A percentile compares a stretch with the other conserved stretches of the same genome.
Evolutionary conservation across 192 early-diverging fungal genomes (phyloP).

Genomic region (Podila epigama): DNA sequence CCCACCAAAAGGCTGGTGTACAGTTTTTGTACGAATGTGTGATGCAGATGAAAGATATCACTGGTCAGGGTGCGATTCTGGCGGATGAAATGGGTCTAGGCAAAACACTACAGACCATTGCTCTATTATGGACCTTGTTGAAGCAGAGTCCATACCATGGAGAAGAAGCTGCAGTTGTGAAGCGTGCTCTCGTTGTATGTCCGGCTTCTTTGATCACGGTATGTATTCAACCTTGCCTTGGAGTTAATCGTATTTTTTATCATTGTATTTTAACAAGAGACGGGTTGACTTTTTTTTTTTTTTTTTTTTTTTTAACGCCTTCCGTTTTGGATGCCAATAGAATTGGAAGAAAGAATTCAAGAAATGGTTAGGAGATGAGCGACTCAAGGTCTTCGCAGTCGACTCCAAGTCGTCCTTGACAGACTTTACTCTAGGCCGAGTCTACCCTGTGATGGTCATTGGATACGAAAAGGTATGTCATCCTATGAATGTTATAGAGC

Average conservation of each 20-base stretch:
- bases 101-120: constrained; percentile 73
- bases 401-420: constrained; percentile 51
- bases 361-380: constrained; percentile 61
- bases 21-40: constrained; percentile 59
- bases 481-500: neutral
- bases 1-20: constrained; percentile 57
- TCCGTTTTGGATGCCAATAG: too few species aligned
- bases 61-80: constrained; percentile 77
- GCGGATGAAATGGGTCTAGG: constrained; percentile 75
- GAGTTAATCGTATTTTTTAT: too few species aligned
- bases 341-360: constrained; percentile 64
- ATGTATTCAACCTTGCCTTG: neutral
- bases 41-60: constrained; percentile 66
- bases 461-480: constrained; percentile 55
- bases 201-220: constrained; percentile 54
- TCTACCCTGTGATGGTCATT: constrained; percentile 58
- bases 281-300: neutral
- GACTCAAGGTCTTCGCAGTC: constrained; percentile 51
- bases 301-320: too few species aligned
- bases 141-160: constrained; percentile 55
- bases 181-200: constrained; percentile 55
- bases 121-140: constrained; percentile 56
- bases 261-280: neutral
- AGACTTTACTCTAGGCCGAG: constrained; percentile 51
- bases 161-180: constrained; percentile 35